These are phyloP conservation scores for Taphrina confusa DNA, from an alignment of 1,139 yeast species.

Conservation along the genomic window DNA sequence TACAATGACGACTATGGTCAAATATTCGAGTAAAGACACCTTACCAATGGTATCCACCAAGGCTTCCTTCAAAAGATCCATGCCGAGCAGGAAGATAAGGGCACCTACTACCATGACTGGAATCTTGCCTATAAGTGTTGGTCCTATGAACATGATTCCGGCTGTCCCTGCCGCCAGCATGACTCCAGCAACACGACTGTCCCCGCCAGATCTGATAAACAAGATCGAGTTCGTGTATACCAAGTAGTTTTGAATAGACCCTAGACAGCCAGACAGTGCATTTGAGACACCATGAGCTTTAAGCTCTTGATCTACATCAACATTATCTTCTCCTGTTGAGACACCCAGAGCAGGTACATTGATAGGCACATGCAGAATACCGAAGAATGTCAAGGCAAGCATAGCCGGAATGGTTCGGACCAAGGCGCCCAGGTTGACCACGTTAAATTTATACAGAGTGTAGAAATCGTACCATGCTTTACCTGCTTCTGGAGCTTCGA, in stretches of 20 bases:
- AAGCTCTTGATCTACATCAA: conserved; percentile 87
- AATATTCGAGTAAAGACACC: conserved; percentile 72
- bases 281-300: conserved; percentile 96
- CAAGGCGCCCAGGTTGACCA: conserved; percentile 73
- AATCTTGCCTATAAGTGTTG: conserved; percentile 85
- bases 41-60: conserved; percentile 80
- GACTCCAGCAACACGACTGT: conserved; percentile 81
- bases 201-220: conserved; percentile 92
- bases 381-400: conserved; percentile 94
- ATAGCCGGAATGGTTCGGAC: conserved; percentile 78
- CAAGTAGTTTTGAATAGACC: conserved; percentile 79
- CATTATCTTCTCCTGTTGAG: conserved; percentile 72
- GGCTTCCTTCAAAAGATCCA: conserved; percentile 84
- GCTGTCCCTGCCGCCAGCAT: conserved; percentile 80
- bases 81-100: conserved; percentile 82
- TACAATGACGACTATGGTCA: conserved; percentile 80
- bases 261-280: conserved; percentile 75
- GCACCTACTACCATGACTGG: conserved; percentile 97
- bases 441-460: conserved; percentile 62
- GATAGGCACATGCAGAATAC: conserved; percentile 92
- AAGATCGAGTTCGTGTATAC: conserved; percentile 92
- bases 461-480: conserved; percentile 92
- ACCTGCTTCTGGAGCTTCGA: conserved; percentile 60
- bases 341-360: conserved; percentile 97
- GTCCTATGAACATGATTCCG: conserved; percentile 81